Percentiles rank a stretch among this genome's conserved stretches.
Evolutionary conservation across 2,329 filamentous ascomycete genomes (phyloP).

Genomic region (Neopestalotiopsis rosae): DNA sequence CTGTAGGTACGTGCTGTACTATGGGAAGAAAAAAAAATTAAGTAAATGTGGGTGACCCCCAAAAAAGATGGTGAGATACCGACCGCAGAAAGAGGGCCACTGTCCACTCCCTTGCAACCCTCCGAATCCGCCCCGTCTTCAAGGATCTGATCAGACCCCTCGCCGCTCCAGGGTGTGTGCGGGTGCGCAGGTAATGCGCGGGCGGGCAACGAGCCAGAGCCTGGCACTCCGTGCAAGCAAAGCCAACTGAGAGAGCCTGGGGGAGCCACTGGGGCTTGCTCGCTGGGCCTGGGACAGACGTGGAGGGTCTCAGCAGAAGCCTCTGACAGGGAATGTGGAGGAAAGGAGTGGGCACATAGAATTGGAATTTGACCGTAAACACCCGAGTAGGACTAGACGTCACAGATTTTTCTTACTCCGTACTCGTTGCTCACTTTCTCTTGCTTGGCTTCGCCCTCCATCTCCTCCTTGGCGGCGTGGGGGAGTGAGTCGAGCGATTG

Average conservation of each 20-base stretch:
- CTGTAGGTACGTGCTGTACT: constrained; percentile 4
- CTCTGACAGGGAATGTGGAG: constrained; percentile 17
- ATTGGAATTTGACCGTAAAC: background rate
- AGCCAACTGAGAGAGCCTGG: constrained; percentile 6
- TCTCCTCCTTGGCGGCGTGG: background rate
- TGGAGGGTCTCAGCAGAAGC: constrained; percentile 18
- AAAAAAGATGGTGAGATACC: constrained; percentile 14
- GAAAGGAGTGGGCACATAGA: background rate
- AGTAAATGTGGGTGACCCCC: constrained; percentile 22
- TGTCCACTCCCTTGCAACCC: constrained; percentile 15
- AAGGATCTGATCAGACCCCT: constrained; percentile 17
- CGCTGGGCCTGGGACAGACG: constrained; percentile 10
- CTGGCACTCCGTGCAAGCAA: constrained; percentile 1
- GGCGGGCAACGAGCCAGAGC: constrained; percentile 3
- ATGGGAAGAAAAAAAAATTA: constrained; percentile 11
- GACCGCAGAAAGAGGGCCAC: background rate
- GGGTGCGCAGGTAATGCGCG: constrained; percentile 9
- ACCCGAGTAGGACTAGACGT: constrained; percentile 7
- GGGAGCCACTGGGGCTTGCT: constrained; percentile 18
- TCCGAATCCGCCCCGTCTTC: constrained; percentile 21
- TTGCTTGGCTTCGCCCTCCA: background rate
- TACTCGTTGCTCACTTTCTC: background rate
- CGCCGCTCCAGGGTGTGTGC: constrained; percentile 7
- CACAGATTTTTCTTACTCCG: background rate
- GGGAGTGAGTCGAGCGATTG: constrained; percentile 9